Evolutionary conservation across 1,139 yeast genomes (phyloP).

Genomic region (Taphrina communis): DNA sequence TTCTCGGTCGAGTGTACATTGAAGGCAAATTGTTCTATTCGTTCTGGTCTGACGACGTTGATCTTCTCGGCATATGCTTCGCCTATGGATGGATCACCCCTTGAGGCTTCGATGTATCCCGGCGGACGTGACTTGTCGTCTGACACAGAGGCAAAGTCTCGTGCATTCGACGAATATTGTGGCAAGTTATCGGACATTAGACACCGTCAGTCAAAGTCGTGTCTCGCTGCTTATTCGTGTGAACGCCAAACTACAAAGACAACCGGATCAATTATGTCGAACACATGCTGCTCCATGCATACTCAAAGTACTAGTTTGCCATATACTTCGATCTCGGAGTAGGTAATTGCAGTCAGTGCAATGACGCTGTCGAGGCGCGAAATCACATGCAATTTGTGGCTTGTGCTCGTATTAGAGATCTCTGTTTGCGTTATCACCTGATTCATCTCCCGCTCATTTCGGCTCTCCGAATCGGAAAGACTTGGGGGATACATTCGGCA

Average conservation of each 20-base stretch:
- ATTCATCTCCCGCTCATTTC: conserved; percentile 14
- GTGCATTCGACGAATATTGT: conserved; percentile 8
- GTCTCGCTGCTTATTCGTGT: too few relatives aligned
- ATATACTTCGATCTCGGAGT: too few relatives aligned
- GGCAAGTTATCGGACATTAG: conserved; percentile 18
- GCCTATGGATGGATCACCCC: background rate
- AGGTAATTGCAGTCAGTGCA: background rate
- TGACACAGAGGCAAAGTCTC: conserved; percentile 1
- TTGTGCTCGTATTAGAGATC: background rate
- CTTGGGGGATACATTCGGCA: background rate
- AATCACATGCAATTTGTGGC: conserved; percentile 5
- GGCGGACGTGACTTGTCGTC: conserved; percentile 24
- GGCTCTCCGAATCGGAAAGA: conserved; percentile 15
- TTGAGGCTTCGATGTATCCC: conserved; percentile 11
- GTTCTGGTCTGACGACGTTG: background rate
- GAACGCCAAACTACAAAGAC: too few relatives aligned
- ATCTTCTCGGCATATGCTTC: conserved; percentile 22
- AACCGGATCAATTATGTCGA: too few relatives aligned
- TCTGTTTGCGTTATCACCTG: background rate
- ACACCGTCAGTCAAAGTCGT: too few relatives aligned
- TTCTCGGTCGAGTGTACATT: conserved; percentile 20
- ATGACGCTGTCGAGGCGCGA: background rate
- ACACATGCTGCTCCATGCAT: too few relatives aligned
- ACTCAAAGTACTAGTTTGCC: too few relatives aligned
- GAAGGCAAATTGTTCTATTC: background rate